Percentiles rank a stretch among this genome's conserved stretches.
Evolutionary conservation across 768 basidiomycete genomes (phyloP).

Genomic region (Mycena sanguinolenta): DNA sequence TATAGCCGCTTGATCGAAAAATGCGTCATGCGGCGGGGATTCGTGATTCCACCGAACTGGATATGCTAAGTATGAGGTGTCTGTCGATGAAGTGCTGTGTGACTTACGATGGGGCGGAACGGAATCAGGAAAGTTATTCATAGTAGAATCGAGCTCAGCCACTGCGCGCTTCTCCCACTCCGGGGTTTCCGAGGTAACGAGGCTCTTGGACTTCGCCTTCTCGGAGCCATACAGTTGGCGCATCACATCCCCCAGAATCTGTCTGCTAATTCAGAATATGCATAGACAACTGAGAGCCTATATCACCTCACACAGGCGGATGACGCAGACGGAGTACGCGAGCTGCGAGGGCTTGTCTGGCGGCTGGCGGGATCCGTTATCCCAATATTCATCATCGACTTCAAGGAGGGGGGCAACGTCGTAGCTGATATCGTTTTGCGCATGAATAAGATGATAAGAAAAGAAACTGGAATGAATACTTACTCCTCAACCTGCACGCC

Average conservation of each 20-base stretch:
- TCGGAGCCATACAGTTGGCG: conserved; percentile 67
- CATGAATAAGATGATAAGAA: conserved; percentile 33
- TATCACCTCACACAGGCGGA: conserved; percentile 59
- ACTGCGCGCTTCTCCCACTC: conserved; percentile 50
- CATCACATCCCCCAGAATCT: conserved; percentile 37
- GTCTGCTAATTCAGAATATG: neutral
- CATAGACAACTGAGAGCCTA: neutral
- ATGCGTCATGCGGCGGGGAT: conserved; percentile 37
- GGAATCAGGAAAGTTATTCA: conserved; percentile 72
- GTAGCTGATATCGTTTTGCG: neutral
- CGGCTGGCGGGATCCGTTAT: conserved; percentile 62
- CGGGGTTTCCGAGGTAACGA: conserved; percentile 63
- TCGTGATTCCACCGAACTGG: conserved; percentile 40
- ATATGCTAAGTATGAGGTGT: neutral
- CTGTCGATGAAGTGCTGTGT: no score
- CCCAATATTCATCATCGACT: conserved; percentile 69
- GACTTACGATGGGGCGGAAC: conserved; percentile 67
- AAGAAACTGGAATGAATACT: conserved; percentile 57
- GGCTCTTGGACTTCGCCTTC: conserved; percentile 43
- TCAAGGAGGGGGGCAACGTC: conserved; percentile 58
- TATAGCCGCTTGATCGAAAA: conserved; percentile 54
- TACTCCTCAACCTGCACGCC: conserved; percentile 53
- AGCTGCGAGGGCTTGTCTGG: conserved; percentile 51
- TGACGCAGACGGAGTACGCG: conserved; percentile 51
- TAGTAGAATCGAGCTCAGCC: conserved; percentile 70